phyloP scores from a whole-genome alignment of 1,284 basidiomycete genomes.

The Singerocomus inundabilis region DNA sequence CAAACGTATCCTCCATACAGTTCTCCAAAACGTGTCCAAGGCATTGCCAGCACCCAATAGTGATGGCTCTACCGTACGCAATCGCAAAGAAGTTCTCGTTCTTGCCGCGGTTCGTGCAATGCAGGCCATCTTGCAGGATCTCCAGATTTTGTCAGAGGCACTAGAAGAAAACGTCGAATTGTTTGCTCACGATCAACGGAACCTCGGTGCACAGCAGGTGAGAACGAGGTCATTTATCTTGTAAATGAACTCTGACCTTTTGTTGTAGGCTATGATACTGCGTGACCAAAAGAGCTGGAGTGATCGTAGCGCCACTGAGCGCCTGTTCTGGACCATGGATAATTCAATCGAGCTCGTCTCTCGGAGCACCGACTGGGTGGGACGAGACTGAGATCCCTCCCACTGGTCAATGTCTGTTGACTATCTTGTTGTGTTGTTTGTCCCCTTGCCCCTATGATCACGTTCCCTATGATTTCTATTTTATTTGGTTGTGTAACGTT shows the following conservation, averaged over 20 bases:
- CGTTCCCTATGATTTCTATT: conserved; percentile 15
- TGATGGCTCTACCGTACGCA: conserved; percentile 50
- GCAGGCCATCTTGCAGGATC: conserved; percentile 79
- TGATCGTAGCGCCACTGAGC: conserved; percentile 80
- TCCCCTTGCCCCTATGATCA: conserved; percentile 1
- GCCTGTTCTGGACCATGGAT: conserved; percentile 86
- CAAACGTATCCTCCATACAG: conserved; percentile 80
- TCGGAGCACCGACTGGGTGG: conserved; percentile 81
- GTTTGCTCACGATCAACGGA: conserved; percentile 87
- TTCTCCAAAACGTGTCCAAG: conserved; percentile 77
- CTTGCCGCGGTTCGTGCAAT: conserved; percentile 72
- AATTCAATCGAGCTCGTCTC: conserved; percentile 80
- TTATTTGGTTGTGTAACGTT: conserved; percentile 23
- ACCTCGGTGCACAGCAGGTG: conserved; percentile 92
- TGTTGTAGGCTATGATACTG: conserved; percentile 80
- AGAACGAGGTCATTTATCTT: conserved; percentile 23
- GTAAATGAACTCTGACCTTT: background rate
- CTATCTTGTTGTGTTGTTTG: conserved; percentile 13
- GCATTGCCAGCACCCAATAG: conserved; percentile 55
- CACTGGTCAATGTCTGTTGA: background rate
- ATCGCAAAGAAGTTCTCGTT: conserved; percentile 73
- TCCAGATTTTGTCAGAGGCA: conserved; percentile 82
- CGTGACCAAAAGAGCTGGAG: conserved; percentile 93
- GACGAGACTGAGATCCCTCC: conserved; percentile 50
- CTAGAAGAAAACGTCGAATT: conserved; percentile 86